phyloP scores from a whole-genome alignment of 192 early-diverging fungal genomes.

The Coemansia umbellata region DNA sequence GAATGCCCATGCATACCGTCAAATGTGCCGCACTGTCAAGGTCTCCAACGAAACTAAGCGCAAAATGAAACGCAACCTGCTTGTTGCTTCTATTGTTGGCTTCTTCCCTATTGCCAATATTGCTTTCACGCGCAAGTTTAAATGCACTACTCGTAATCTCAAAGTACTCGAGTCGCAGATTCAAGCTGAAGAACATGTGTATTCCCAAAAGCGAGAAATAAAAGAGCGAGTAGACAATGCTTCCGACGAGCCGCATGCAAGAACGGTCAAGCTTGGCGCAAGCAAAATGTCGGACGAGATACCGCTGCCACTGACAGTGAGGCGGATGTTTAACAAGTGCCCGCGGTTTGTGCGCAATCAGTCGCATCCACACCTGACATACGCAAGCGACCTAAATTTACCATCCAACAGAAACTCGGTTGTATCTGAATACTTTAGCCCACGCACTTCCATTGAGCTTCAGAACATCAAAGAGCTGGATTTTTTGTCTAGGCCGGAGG shows the following conservation, averaged over 20 bases:
- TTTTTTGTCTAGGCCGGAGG: not conserved
- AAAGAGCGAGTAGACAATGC: not conserved
- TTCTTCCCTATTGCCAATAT: constrained; percentile 41
- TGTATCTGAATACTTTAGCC: constrained; percentile 22
- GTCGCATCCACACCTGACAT: not conserved
- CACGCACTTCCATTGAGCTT: constrained; percentile 18
- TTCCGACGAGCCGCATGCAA: not conserved
- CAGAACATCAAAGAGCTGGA: not conserved
- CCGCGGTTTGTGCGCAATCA: constrained; percentile 19
- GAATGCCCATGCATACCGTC: constrained; percentile 17
- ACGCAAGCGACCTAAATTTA: not conserved
- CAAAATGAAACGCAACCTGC: constrained; percentile 25
- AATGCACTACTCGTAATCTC: constrained; percentile 42
- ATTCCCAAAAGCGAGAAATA: not conserved
- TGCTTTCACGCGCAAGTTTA: constrained; percentile 33
- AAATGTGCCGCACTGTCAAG: constrained; percentile 10
- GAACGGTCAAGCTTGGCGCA: not conserved
- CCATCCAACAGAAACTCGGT: not conserved
- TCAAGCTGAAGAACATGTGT: constrained; percentile 12
- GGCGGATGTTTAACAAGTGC: constrained; percentile 22
- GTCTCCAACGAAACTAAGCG: not conserved
- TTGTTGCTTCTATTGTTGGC: constrained; percentile 13
- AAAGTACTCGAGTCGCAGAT: constrained; percentile 21
- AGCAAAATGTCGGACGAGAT: not conserved
- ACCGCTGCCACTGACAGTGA: constrained; percentile 16